A percentile compares a stretch with the other conserved stretches of the same genome.
These are phyloP conservation scores for Rugosomyces carneus DNA, from an alignment of 1,284 basidiomycete species.

Conservation along the genomic window DNA sequence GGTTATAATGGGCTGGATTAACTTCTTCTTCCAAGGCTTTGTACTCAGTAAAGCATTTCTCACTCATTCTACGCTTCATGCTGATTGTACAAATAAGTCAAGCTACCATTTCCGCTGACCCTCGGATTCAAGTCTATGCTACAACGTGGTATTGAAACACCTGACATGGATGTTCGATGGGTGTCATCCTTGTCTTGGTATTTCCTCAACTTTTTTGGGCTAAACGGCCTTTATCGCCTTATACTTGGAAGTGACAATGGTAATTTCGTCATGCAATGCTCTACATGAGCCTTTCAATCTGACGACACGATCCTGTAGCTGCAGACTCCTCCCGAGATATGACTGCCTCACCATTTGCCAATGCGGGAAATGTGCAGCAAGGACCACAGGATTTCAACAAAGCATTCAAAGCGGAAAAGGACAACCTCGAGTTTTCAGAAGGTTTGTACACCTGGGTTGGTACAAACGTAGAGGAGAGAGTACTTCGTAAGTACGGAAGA, in stretches of 20 bases:
- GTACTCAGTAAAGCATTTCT: slow-evolving; percentile 78
- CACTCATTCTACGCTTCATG: neutral
- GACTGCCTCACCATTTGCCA: slow-evolving; percentile 67
- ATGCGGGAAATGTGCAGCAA: slow-evolving; percentile 43
- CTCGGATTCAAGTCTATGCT: slow-evolving; percentile 99
- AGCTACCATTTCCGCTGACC: slow-evolving; percentile 95
- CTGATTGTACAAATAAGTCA: slow-evolving; percentile 60
- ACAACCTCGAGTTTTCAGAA: slow-evolving; percentile 90
- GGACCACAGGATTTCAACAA: slow-evolving; percentile 83
- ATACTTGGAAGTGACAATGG: slow-evolving; percentile 90
- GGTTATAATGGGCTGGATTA: slow-evolving; percentile 99
- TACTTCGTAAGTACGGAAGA: slow-evolving; percentile 67
- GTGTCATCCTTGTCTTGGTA: slow-evolving; percentile 99
- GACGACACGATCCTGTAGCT: slow-evolving; percentile 36
- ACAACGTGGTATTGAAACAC: slow-evolving; percentile 92
- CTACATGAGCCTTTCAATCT: slow-evolving; percentile 7
- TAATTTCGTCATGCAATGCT: slow-evolving; percentile 33
- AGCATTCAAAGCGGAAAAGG: slow-evolving; percentile 86
- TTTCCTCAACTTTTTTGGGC: slow-evolving; percentile 97
- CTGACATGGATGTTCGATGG: slow-evolving; percentile 98
- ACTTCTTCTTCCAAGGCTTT: slow-evolving; percentile 98
- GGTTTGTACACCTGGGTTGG: slow-evolving; percentile 81
- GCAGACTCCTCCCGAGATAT: slow-evolving; percentile 75
- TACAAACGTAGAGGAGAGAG: slow-evolving; percentile 71
- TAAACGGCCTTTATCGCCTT: slow-evolving; percentile 92